These are phyloP conservation scores for Fusarium austroafricanum DNA, from an alignment of 2,329 filamentous ascomycete species.

Conservation along the genomic window DNA sequence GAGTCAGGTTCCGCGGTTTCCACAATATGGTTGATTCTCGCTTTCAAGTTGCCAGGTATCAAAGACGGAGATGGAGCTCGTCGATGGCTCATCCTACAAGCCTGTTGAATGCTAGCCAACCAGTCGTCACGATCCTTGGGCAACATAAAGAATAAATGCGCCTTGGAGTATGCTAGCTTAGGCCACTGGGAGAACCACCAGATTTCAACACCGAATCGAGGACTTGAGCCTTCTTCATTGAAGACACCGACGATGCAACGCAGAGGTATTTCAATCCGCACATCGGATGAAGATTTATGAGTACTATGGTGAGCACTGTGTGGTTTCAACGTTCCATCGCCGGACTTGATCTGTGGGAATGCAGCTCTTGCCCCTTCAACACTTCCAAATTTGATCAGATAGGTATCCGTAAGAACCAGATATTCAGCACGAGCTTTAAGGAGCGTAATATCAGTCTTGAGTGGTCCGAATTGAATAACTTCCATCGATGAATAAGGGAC, in stretches of 20 bases:
- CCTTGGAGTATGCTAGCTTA: slow-evolving; percentile 59
- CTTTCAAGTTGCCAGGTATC: slow-evolving; percentile 60
- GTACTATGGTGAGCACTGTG: slow-evolving; percentile 40
- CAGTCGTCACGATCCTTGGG: slow-evolving; percentile 63
- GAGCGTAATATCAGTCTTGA: slow-evolving; percentile 63
- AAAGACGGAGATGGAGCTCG: slow-evolving; percentile 51
- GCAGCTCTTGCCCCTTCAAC: slow-evolving; percentile 59
- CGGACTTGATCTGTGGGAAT: slow-evolving; percentile 58
- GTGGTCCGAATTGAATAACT: slow-evolving; percentile 58
- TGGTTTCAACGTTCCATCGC: slow-evolving; percentile 38
- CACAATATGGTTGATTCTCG: slow-evolving; percentile 60
- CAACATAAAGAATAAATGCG: slow-evolving; percentile 62
- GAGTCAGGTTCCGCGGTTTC: slow-evolving; percentile 56
- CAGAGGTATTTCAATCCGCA: slow-evolving; percentile 61
- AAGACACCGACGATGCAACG: slow-evolving; percentile 65
- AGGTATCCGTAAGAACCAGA: slow-evolving; percentile 63
- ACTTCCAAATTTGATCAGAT: slow-evolving; percentile 63
- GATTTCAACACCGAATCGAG: slow-evolving; percentile 65
- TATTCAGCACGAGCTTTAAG: slow-evolving; percentile 63
- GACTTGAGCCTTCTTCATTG: slow-evolving; percentile 61
- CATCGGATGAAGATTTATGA: slow-evolving; percentile 51
- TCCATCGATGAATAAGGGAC: slow-evolving; percentile 53
- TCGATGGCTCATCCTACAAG: slow-evolving; percentile 55
- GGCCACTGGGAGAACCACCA: slow-evolving; percentile 65
- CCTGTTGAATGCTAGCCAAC: slow-evolving; percentile 59